Conservation (phyloP, 2,329 filamentous ascomycete species). For the Lachnum nothofagi region DNA sequence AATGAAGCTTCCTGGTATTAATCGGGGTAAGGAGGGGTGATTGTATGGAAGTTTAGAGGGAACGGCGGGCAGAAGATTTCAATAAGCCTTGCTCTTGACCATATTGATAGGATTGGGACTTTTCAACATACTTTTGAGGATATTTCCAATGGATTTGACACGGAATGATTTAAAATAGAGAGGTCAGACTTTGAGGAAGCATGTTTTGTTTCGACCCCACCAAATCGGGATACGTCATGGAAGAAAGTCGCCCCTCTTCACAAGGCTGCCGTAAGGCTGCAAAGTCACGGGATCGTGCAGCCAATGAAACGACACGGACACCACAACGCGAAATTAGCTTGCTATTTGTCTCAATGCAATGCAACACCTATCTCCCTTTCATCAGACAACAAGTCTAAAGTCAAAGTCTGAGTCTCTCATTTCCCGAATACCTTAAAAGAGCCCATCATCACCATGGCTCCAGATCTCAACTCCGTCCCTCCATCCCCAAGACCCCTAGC, state of each 20-base stretch:
- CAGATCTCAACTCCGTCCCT: constrained; percentile 34
- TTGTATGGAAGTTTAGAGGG: background rate
- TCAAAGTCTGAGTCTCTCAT: background rate
- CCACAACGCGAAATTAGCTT: no score
- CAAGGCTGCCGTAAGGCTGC: background rate
- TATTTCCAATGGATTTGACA: background rate
- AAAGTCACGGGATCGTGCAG: background rate
- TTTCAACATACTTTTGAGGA: constrained; percentile 3
- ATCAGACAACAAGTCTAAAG: background rate
- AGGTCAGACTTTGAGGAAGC: background rate
- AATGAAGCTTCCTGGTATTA: background rate
- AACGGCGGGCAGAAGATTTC: background rate
- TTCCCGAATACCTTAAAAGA: background rate
- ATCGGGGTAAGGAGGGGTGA: constrained; percentile 2
- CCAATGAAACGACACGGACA: constrained; percentile 1
- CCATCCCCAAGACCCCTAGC: constrained; percentile 28
- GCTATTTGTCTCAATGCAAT: background rate
- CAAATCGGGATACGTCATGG: background rate
- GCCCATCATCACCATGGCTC: constrained; percentile 28
- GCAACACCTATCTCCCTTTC: background rate
- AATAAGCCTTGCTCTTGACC: no score
- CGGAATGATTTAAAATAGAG: background rate
- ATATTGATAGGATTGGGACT: no score
- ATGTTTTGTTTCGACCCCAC: constrained; percentile 4
- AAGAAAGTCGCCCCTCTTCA: background rate